A percentile compares a stretch with the other conserved stretches of the same genome.
Conservation (phyloP, 2,329 filamentous ascomycete genomes). For the Cladosporium sphaerospermum region DNA sequence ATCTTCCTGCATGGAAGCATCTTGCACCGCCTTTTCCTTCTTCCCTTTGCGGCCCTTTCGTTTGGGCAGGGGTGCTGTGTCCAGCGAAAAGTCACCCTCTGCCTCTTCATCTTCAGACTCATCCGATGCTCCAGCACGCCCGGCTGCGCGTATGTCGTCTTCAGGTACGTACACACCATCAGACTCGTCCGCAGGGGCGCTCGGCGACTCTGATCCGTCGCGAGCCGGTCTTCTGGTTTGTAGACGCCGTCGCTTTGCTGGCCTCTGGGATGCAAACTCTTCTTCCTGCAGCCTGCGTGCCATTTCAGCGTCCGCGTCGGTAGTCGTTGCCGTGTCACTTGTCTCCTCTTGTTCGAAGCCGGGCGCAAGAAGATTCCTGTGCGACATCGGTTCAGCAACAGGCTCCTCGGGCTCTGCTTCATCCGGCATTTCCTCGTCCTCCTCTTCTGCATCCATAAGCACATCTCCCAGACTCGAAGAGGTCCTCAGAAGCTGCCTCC, state of each 20-base stretch:
- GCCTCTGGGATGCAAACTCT: conserved; percentile 32
- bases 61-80: conserved; percentile 33
- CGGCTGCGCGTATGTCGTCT: conserved; percentile 33
- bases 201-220: conserved; percentile 19
- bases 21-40: conserved; percentile 18
- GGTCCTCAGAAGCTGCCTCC: conserved; percentile 55
- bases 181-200: conserved; percentile 28
- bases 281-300: conserved; percentile 29
- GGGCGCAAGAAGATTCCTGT: conserved; percentile 44
- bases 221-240: conserved; percentile 20
- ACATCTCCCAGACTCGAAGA: conserved; percentile 69
- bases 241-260: conserved; percentile 38
- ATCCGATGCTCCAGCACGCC: conserved; percentile 28
- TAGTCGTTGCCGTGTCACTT: conserved; percentile 17
- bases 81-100: conserved; percentile 29
- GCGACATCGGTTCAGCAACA: conserved; percentile 32
- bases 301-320: conserved; percentile 27
- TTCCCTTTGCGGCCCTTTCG: conserved; percentile 32
- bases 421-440: conserved; percentile 41
- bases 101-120: conserved; percentile 33
- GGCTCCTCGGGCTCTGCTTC: conserved; percentile 22
- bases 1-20: conserved; percentile 43
- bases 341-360: conserved; percentile 36
- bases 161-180: conserved; percentile 38
- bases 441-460: conserved; percentile 76